Evolutionary conservation across 2,329 filamentous ascomycete species (phyloP), one percentile per base, ranked within the genome.

Genomic region (Cryphonectria japonica): DNA sequence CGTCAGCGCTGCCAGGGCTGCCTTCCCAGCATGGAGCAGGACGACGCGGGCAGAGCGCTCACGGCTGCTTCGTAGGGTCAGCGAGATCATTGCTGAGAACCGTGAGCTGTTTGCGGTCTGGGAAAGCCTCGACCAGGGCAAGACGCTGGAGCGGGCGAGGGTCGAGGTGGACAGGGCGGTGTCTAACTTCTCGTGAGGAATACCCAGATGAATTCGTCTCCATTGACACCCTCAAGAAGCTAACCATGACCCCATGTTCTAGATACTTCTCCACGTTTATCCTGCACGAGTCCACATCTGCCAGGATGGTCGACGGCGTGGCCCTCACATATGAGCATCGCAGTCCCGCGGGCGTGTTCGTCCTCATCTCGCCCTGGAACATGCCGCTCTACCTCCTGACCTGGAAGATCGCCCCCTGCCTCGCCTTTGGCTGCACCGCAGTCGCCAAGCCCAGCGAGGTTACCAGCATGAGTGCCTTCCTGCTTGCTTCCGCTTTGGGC

Each of bases 41-140:
- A 78, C 77, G 0, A 70, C 77, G 2, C 75, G 74, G 13, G 71
- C 73, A 22, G 73, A 74, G 46, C 71, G 78, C 43, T 79, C 78
- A 11, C 68, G 72, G 32, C 72, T 75, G 54, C 75, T 79, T 34
- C 75, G 75, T 54, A 73, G 74, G 7, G 63, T 79, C 26, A 75
- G 75, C 60, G 73, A 77, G 34, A 64, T 78, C 46, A 75, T 79
- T 52, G 74, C 75, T 59, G 74, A 78, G 43, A 74, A 79, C 32
- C 75, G 76, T 3, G 79, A 80, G 68, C 70, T 78, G 7, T 78
- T 80, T 63, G 78, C 79, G 1, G 76, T 79, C 1, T 80, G 79
- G 79, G 79, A 80, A 71, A 79, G 78, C 72, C 77, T 79, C 37
- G 78, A 80, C 69, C 79, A 80, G 70, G 79, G 79, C 13, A 80